Base-by-base conservation (phyloP, 441 rosid genomes). In the Arabidopsis hybrid region DNA sequence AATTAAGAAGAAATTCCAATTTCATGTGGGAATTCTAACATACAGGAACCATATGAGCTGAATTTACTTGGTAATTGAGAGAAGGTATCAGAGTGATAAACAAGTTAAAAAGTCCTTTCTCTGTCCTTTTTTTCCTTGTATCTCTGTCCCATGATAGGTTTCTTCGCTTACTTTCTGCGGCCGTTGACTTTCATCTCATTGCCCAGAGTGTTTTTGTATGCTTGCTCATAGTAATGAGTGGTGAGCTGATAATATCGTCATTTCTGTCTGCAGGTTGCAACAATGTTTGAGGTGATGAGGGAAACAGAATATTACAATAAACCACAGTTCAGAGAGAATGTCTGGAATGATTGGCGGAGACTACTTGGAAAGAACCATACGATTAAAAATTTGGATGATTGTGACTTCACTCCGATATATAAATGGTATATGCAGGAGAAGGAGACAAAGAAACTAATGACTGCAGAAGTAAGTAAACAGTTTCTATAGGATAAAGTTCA, bases 271-370 rank as follows among this genome's bases (percentile, higher is more conserved):
- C 90, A 96, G 98, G 98, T 92, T 73, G 99, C 99, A 64, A 93
- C 98, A 32, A 96, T 96, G 99, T 91, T 78, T 88, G 99, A 92
- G 3, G 93, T 96, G 76, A 96, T 96, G 99, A 84, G 83, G 84
- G 99, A 93, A 32, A 93, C 99, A 0, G 99, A 96, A 69, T 93
- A 93, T 77, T 84, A 86, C 87, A 90, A 85, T 74, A 93, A 90
- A 79, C 76, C 80, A 11, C 83, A 80, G 80, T 96, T 96, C 84
- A 86, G 83, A 72, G 95, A 93, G 58, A 96, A 96, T 77, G 93
- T 93, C 78, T 96, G 98, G 98, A 88, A 74, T 75, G 99, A 93
- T 71, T 96, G 99, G 99, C 89, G 83, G 49, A 87, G 84, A 81
- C 31, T 96, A 75, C 85, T 96, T 53, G 99, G 99, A 58, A 96